Base-by-base conservation (phyloP, 306 rosid genomes). In the Fragaria vesca region DNA sequence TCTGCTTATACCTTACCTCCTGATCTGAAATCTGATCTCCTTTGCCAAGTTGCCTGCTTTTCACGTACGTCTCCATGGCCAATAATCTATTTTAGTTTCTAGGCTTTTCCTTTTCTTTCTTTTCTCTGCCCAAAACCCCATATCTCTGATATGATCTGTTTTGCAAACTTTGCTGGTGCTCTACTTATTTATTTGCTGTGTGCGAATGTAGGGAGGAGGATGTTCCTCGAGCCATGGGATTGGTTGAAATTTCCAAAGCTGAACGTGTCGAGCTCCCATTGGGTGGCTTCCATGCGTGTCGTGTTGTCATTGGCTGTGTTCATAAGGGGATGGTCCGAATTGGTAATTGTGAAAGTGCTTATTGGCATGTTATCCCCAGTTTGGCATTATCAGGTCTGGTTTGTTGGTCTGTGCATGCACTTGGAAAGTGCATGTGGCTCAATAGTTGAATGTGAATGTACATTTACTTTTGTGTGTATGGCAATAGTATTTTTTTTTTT, bases 331-430 rank as follows among this genome's bases (percentile, higher is more conserved):
- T 55, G 60, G 67, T 28, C 52, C 69, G 13, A 48, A 42, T 66
- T 43, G 74, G 74, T 30, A 43, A 51, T 30, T 73, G 58, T 72
- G 66, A 40, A n/a, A 72, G 43, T 40, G 68, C 16, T 5, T 5
- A 62, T 36, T 47, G 72, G 72, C 77, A 47, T 77, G 72, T 16
- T 48, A 32, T 61, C 65, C 71, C 76, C 24, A 61, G 32, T 26
- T 54, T 18, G 67, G 52, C 67, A 42, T 12, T 28, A 18, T 24
- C 75, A 40, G 75, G 16, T 77, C 75, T 72, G 67, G 46, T 79
- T 72, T 17, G 20, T 26, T 51, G 66, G 78, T 79, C 78, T 36
- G 58, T 63, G 75, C 73, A 65, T 79, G 78, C 67, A 79, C 42
- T 74, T 61, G 69, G 42, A 57, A 42, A 24, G 11, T 62, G 40